phyloP scores from a whole-genome alignment of 306 rosid species.

The Abrus pulchellus region DNA sequence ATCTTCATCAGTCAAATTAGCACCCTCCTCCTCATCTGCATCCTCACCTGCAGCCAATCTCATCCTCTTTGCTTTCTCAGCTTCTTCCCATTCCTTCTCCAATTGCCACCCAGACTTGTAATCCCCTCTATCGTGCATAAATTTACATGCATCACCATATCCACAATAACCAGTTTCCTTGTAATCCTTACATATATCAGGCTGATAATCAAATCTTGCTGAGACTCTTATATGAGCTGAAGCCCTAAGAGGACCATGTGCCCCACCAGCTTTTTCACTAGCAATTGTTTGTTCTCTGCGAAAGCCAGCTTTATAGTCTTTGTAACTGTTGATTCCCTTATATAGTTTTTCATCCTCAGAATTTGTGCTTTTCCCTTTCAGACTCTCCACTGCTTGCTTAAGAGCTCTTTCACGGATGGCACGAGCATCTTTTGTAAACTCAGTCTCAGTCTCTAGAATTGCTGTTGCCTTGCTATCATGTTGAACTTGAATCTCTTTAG shows the following conservation, averaged over 20 bases:
- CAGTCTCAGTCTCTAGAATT: constrained; percentile 79
- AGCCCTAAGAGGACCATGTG: constrained; percentile 91
- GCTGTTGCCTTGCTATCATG: constrained; percentile 83
- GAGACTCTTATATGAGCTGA: constrained; percentile 87
- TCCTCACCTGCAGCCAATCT: constrained; percentile 68
- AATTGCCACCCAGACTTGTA: constrained; percentile 90
- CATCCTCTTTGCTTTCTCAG: constrained; percentile 80
- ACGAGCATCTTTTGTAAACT: constrained; percentile 73
- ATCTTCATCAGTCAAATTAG: constrained; percentile 46
- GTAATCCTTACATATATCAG: constrained; percentile 86
- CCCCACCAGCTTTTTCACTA: constrained; percentile 23
- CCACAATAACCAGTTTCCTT: constrained; percentile 89
- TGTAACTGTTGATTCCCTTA: constrained; percentile 73
- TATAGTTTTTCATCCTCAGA: constrained; percentile 65
- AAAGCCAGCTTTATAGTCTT: constrained; percentile 78
- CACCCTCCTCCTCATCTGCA: constrained; percentile 51
- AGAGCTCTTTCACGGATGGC: constrained; percentile 79
- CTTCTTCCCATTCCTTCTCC: constrained; percentile 94
- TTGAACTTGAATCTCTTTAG: constrained; percentile 78
- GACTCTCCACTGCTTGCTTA: constrained; percentile 66
- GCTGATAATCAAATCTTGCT: constrained; percentile 87
- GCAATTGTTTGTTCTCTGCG: constrained; percentile 81
- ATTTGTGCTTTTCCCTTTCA: constrained; percentile 60
- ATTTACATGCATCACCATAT: constrained; percentile 81
- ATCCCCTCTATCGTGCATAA: constrained; percentile 92